Conservation (phyloP, 176 grass and related monocot species). For the Neostapfia colusana region DNA sequence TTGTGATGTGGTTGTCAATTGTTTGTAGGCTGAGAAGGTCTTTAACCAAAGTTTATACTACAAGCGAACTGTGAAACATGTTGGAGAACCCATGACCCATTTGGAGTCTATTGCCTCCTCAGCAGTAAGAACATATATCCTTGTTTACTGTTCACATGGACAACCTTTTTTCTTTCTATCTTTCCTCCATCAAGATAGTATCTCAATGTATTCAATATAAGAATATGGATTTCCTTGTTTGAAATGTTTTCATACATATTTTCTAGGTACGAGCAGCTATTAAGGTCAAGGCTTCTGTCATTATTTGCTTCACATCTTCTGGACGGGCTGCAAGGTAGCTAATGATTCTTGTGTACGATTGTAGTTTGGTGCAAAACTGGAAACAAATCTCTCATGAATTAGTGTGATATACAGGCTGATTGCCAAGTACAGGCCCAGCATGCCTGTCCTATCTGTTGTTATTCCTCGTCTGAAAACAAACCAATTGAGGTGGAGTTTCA, state of each 20-base stretch:
- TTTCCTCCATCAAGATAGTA: background rate
- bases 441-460: constrained; percentile 97
- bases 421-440: constrained; percentile 94
- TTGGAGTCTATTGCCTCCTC: constrained; percentile 98
- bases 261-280: constrained; percentile 91
- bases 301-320: constrained; percentile 95
- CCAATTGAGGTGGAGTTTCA: constrained; percentile 96
- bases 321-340: constrained; percentile 92
- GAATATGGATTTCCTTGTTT: background rate
- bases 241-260: constrained; percentile 24
- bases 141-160: constrained; percentile 18
- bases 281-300: constrained; percentile 94
- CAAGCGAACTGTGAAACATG: constrained; percentile 84
- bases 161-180: background rate
- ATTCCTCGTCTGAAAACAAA: constrained; percentile 98
- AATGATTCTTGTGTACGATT: constrained; percentile 4
- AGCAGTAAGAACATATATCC: constrained; percentile 50
- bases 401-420: constrained; percentile 64
- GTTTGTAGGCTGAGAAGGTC: constrained; percentile 89
- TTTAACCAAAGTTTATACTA: constrained; percentile 98
- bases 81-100: constrained; percentile 97
- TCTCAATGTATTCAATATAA: background rate
- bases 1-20: background rate
- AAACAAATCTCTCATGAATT: constrained; percentile 7
- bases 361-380: constrained; percentile 18